A percentile compares a stretch with the other conserved stretches of the same genome.
phyloP scores from a whole-genome alignment of 2,329 filamentous ascomycete genomes.

The Amylocarpus encephaloides region DNA sequence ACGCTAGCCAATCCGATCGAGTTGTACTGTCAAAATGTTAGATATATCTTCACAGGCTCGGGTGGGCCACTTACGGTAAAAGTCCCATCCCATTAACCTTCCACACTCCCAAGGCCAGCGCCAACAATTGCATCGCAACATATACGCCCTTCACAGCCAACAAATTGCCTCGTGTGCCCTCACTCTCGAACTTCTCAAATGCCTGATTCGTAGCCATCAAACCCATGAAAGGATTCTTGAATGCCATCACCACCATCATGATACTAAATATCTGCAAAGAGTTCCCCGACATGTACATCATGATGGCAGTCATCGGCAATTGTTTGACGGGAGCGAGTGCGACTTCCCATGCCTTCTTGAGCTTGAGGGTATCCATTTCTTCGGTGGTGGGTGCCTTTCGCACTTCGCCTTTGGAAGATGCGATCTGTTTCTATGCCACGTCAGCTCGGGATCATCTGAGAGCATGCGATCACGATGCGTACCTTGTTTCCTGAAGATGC shows the following conservation, averaged over 20 bases:
- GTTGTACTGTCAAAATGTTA: conserved; percentile 61
- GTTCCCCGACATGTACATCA: conserved; percentile 99
- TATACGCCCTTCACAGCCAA: conserved; percentile 83
- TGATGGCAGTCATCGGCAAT: conserved; percentile 95
- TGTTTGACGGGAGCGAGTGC: conserved; percentile 89
- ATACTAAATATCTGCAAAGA: conserved; percentile 98
- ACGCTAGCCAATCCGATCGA: conserved; percentile 93
- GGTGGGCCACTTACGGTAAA: conserved; percentile 62
- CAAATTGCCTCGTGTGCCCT: conserved; percentile 66
- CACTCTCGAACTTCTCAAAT: conserved; percentile 87
- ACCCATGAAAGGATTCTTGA: conserved; percentile 90
- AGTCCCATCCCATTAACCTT: conserved; percentile 96
- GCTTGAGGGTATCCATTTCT: conserved; percentile 90
- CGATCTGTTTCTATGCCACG: conserved; percentile 34
- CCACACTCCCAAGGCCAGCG: conserved; percentile 83
- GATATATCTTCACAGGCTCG: conserved; percentile 5
- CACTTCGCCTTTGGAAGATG: conserved; percentile 35
- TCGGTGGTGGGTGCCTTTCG: conserved; percentile 66
- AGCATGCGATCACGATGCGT: conserved; percentile 18
- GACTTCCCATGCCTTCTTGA: conserved; percentile 99
- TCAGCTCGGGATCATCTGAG: conserved; percentile 10
- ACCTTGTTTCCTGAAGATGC: conserved; percentile 50
- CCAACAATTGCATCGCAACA: conserved; percentile 76
- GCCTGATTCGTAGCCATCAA: conserved; percentile 75
- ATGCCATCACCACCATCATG: conserved; percentile 99